Base-by-base conservation (phyloP, 2,329 filamentous ascomycete genomes). In the Beauveria sp. region DNA sequence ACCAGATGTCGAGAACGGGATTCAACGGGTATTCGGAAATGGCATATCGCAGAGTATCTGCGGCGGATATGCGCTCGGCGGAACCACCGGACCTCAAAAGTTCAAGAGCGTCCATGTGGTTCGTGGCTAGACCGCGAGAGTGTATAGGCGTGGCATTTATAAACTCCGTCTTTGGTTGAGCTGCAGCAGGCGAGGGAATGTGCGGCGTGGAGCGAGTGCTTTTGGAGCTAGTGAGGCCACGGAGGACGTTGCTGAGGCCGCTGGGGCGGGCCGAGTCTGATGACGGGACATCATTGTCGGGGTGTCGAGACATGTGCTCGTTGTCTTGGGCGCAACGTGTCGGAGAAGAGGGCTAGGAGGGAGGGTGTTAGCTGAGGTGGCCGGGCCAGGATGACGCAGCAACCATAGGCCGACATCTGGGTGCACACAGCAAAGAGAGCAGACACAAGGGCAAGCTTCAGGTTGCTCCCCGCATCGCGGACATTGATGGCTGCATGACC, bases 161-260 rank as follows among this genome's bases (percentile, higher is more conserved):
- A 58, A 79, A 78, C 62, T 81, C 77, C 67, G 78, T 72, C 56
- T 76, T 70, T 63, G 78, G 73, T 40, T 75, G 68, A 64, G 75
- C 67, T 54, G 72, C 71, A 60, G 70, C 67, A 3, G 75, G 72
- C 40, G 72, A 71, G 55, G 78, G 75, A 58, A 78, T 73, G 63
- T 76, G 73, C 5, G 78, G 75, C 54, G 78, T 76, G 24, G 81
- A 79, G 67, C 82, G 86, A 51, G 77, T 77, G 62, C 80, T 74
- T 71, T 80, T 85, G 62, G 78, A 78, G 67, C 79, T 79, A 54
- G 85, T 81, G 67, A 88, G 75, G 66, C 81, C 84, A 68, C 85
- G 86, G 70, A 88, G 84, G 64, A 88, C 84, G 66, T 83, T 82
- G 67, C 83, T 84, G 67, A 88, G 77, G 66, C 83, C 83, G 64